Conservation (phyloP, 352 stramenopile genomes). For the Phytophthora aleatoria region DNA sequence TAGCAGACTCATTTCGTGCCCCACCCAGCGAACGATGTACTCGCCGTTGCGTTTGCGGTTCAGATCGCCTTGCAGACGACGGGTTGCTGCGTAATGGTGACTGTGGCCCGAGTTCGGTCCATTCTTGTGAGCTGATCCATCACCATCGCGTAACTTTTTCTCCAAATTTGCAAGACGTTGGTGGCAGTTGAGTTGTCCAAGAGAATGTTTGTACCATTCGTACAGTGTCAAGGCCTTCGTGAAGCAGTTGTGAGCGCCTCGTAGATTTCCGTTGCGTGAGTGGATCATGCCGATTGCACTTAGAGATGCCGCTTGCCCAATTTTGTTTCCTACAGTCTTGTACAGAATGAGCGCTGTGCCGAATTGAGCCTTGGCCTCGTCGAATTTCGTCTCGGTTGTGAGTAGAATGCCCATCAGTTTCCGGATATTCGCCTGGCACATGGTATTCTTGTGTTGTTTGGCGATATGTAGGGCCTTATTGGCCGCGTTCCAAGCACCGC, state of each 20-base stretch:
- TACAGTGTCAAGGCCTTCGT: constrained; percentile 81
- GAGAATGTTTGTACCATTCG: constrained; percentile 82
- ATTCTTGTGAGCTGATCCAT: constrained; percentile 59
- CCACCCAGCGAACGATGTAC: constrained; percentile 84
- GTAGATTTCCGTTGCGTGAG: constrained; percentile 78
- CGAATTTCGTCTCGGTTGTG: constrained; percentile 84
- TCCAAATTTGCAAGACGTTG: constrained; percentile 83
- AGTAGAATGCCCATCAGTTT: constrained; percentile 83
- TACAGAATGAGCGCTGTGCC: constrained; percentile 77
- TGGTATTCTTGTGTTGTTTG: constrained; percentile 71
- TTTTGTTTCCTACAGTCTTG: constrained; percentile 75
- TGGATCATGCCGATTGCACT: constrained; percentile 86
- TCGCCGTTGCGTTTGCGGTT: constrained; percentile 83
- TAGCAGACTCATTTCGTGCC: constrained; percentile 82
- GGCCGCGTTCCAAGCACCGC: constrained; percentile 70
- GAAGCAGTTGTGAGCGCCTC: constrained; percentile 79
- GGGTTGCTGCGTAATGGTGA: constrained; percentile 79
- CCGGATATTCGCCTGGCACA: constrained; percentile 71
- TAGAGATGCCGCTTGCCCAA: constrained; percentile 72
- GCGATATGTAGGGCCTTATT: constrained; percentile 80
- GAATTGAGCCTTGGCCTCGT: constrained; percentile 84
- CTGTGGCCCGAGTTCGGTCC: constrained; percentile 65
- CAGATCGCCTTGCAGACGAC: constrained; percentile 75
- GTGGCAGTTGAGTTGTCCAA: constrained; percentile 82
- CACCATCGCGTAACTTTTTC: constrained; percentile 80